Conservation (phyloP, 805 yeast species). For the Brettanomyces nanus region DNA sequence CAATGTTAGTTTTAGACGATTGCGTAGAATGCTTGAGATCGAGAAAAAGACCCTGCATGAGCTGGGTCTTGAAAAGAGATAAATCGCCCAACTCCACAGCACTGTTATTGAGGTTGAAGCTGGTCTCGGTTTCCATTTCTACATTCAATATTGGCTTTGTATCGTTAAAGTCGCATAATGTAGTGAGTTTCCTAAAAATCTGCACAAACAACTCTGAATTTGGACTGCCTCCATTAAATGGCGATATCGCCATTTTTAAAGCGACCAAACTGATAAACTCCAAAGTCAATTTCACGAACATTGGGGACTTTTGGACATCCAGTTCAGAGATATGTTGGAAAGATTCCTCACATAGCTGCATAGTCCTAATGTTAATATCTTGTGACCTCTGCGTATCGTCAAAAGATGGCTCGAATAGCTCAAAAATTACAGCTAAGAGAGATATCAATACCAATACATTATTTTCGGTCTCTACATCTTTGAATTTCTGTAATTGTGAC, state of each 20-base stretch:
- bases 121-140: conserved; percentile 6
- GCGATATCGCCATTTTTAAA: conserved; percentile 10
- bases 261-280: conserved; percentile 14
- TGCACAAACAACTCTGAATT: conserved; percentile 4
- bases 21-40: conserved; percentile 6
- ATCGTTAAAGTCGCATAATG: conserved; percentile 10
- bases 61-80: conserved; percentile 2
- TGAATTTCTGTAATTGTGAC: neutral
- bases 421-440: conserved; percentile 14
- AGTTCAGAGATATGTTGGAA: conserved; percentile 5
- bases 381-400: conserved; percentile 6
- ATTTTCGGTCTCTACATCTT: neutral
- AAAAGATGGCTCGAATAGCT: conserved; percentile 14
- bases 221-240: conserved; percentile 2
- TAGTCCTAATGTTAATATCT: conserved; percentile 7
- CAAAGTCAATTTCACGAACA: conserved; percentile 15
- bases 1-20: conserved; percentile 2
- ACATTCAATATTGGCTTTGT: conserved; percentile 9
- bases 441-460: neutral
- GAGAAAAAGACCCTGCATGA: conserved; percentile 8
- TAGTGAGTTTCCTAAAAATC: conserved; percentile 8
- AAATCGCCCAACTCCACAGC: conserved; percentile 4
- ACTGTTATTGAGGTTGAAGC: conserved; percentile 3
- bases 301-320: conserved; percentile 13
- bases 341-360: conserved; percentile 5